These are phyloP conservation scores for Cryptococcus depauperatus DNA, from an alignment of 1,284 basidiomycete genomes.

Conservation along the genomic window DNA sequence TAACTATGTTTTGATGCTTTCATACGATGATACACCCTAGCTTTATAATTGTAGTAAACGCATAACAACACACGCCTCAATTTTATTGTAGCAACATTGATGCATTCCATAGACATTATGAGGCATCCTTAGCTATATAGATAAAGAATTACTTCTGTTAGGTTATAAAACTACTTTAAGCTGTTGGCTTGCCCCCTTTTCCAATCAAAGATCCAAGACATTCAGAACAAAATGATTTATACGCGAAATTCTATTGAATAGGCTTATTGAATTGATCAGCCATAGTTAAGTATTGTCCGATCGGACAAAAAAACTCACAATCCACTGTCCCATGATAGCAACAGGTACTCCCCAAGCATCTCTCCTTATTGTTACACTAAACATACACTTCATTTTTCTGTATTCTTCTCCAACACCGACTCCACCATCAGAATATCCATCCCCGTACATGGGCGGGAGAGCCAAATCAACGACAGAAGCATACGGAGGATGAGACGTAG, in stretches of 20 bases:
- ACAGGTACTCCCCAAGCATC: constrained; percentile 87
- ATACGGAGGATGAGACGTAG: constrained; percentile 8
- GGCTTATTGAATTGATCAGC: neutral
- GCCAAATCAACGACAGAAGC: constrained; percentile 17
- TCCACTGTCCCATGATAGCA: constrained; percentile 64
- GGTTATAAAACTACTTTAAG: too few relatives aligned
- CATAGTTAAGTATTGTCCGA: neutral
- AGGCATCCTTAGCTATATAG: too few relatives aligned
- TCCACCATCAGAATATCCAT: constrained; percentile 6
- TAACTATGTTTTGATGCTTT: too few relatives aligned
- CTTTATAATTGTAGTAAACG: too few relatives aligned
- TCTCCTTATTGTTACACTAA: constrained; percentile 86
- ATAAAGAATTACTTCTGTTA: neutral
- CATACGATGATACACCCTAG: too few relatives aligned
- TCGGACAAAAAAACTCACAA: constrained; percentile 22
- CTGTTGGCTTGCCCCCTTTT: too few relatives aligned
- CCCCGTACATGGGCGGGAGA: constrained; percentile 13
- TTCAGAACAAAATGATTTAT: neutral
- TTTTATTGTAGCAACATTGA: too few relatives aligned
- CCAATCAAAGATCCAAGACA: neutral
- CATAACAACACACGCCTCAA: too few relatives aligned
- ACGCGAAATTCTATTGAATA: neutral
- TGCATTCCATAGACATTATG: too few relatives aligned
- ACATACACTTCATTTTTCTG: constrained; percentile 80
- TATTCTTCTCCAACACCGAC: constrained; percentile 48